A percentile compares a stretch with the other conserved stretches of the same genome.
Evolutionary conservation across 495 filamentous ascomycete species (phyloP).

Genomic region (Sphaerosporella brunnea): DNA sequence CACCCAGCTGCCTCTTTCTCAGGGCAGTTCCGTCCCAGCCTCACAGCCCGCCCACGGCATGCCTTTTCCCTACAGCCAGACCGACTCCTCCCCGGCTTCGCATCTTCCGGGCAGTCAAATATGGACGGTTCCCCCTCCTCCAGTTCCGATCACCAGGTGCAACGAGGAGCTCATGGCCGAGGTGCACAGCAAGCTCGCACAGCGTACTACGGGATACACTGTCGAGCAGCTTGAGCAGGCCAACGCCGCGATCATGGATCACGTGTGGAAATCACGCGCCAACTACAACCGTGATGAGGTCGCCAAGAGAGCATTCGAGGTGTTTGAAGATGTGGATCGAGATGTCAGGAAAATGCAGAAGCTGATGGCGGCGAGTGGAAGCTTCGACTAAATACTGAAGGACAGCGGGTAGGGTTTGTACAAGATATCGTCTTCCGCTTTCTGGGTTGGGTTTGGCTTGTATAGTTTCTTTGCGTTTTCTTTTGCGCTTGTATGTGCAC

Average conservation of each 20-base stretch:
- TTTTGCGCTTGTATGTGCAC: no score
- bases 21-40: not conserved
- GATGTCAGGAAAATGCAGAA: constrained; percentile 59
- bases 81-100: constrained; percentile 3
- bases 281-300: constrained; percentile 70
- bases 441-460: no score
- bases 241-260: constrained; percentile 76
- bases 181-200: constrained; percentile 13
- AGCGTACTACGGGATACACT: constrained; percentile 47
- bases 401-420: no score
- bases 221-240: constrained; percentile 93
- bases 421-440: no score
- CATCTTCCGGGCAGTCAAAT: not conserved
- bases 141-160: not conserved
- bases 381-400: constrained; percentile 12
- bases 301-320: constrained; percentile 37
- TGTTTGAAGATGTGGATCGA: constrained; percentile 62
- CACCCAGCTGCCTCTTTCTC: constrained; percentile 10
- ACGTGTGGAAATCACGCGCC: constrained; percentile 57
- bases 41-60: not conserved
- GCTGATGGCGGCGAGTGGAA: constrained; percentile 8
- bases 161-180: not conserved
- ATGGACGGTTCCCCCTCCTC: not conserved
- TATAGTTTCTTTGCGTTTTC: no score
- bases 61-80: constrained; percentile 1